These are phyloP conservation scores for Triticum dicoccoides DNA, from an alignment of 176 grass and related monocot genomes.

Conservation along the genomic window DNA sequence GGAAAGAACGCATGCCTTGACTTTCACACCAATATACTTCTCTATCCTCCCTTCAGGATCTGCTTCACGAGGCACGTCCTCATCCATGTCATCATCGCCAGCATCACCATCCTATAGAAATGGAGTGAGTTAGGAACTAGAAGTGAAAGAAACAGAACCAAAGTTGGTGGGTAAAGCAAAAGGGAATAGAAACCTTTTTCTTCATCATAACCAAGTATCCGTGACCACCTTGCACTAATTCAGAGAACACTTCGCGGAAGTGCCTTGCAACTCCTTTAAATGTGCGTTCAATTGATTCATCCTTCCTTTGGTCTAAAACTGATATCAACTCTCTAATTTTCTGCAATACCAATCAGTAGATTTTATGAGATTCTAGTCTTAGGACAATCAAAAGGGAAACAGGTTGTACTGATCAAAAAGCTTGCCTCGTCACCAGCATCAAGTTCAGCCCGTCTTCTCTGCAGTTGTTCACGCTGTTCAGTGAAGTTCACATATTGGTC, in stretches of 20 bases:
- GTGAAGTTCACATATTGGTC: slow-evolving; percentile 99
- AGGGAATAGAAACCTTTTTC: slow-evolving; percentile 70
- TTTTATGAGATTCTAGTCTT: slow-evolving; percentile 28
- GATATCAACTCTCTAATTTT: slow-evolving; percentile 95
- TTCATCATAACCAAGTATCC: slow-evolving; percentile 99
- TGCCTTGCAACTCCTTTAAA: slow-evolving; percentile 98
- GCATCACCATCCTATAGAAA: slow-evolving; percentile 78
- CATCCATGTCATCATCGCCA: slow-evolving; percentile 81
- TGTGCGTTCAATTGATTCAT: slow-evolving; percentile 98
- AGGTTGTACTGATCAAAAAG: neutral
- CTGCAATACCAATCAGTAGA: slow-evolving; percentile 37
- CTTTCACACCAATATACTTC: slow-evolving; percentile 97
- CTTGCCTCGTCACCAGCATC: slow-evolving; percentile 87
- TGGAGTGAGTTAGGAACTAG: neutral
- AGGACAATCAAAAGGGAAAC: slow-evolving; percentile 20
- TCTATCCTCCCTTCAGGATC: slow-evolving; percentile 94
- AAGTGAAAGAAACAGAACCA: neutral
- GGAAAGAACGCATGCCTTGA: slow-evolving; percentile 61
- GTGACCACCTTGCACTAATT: slow-evolving; percentile 93
- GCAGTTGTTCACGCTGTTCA: slow-evolving; percentile 92
- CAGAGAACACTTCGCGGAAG: slow-evolving; percentile 91
- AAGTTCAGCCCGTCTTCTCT: slow-evolving; percentile 82
- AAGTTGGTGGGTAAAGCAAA: neutral
- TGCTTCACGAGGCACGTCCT: slow-evolving; percentile 66
- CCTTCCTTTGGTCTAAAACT: slow-evolving; percentile 96